phyloP scores from a whole-genome alignment of 257 asterid genomes.

The Primulina huaijiensis region DNA sequence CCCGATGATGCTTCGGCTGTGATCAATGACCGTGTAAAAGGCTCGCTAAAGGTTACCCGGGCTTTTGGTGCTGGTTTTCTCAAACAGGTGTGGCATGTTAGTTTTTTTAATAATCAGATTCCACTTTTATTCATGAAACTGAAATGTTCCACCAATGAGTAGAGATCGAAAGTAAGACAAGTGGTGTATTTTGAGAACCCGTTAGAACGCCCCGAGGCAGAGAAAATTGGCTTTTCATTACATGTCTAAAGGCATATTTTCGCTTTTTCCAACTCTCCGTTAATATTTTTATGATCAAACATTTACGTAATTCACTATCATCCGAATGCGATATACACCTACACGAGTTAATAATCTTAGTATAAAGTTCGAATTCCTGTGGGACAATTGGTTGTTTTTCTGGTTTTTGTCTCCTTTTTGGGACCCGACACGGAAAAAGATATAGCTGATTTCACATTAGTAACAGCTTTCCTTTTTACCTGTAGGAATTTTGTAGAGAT shows the following conservation, averaged over 20 bases:
- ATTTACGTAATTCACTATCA: slow-evolving; percentile 27
- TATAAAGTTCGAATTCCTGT: slow-evolving; percentile 25
- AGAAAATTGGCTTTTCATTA: slow-evolving; percentile 14
- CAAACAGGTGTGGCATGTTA: slow-evolving; percentile 64
- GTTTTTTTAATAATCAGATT: slow-evolving; percentile 36
- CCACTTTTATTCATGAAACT: slow-evolving; percentile 24
- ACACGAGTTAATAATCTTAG: slow-evolving; percentile 30
- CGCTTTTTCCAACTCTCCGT: background rate
- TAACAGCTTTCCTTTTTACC: slow-evolving; percentile 23
- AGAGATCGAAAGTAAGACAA: slow-evolving; percentile 21
- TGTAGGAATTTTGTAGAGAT: slow-evolving; percentile 26
- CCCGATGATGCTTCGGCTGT: slow-evolving; percentile 75
- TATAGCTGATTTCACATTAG: slow-evolving; percentile 21
- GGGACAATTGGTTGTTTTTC: slow-evolving; percentile 22
- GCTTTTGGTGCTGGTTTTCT: slow-evolving; percentile 99
- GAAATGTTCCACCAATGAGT: slow-evolving; percentile 17
- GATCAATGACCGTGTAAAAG: slow-evolving; percentile 83
- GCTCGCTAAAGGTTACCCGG: slow-evolving; percentile 91
- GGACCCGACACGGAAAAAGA: slow-evolving; percentile 13
- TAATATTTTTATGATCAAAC: slow-evolving; percentile 33
- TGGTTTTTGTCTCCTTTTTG: slow-evolving; percentile 24
- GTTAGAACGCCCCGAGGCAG: slow-evolving; percentile 22
- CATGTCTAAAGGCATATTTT: too few relatives aligned
- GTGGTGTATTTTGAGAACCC: slow-evolving; percentile 31
- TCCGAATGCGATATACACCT: slow-evolving; percentile 20